Evolutionary conservation across 23 red algal genomes (phyloP), one percentile per base, ranked within the genome.

Genomic region (Porphyridium purpureum): DNA sequence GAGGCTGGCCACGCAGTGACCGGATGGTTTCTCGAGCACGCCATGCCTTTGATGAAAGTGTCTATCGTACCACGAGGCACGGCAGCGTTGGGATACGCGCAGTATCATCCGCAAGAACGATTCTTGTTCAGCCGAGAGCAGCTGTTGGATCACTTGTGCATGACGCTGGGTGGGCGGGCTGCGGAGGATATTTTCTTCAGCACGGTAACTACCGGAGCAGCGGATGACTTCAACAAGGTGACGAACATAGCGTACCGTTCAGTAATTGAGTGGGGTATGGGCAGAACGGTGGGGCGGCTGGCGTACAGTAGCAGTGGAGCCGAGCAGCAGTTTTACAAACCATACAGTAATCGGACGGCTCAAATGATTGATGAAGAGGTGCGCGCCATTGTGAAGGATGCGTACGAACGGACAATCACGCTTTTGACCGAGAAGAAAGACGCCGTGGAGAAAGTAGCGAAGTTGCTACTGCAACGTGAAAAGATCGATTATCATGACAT

Each of bases 1-100:
- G 90, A 98, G 66, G 90, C 90, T 55, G 90, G 90, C 21, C 90
- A 98, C 59, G 90, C 90, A 21, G 90, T 98, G 9, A 70, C 90
- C 21, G 90, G 90, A 26, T 98, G 90, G 90, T 86, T 98, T 52
- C 49, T 98, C 1, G 81, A 84, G 66, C 71, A 98, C 47, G 80
- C 90, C 5, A 77, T 84, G 60, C 90, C 90, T 9, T 69, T 98
- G 30, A 54, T 98, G 17, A 98, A 98, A 36, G 90, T 98, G 27
- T 86, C 79, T 23, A 98, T 98, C 47, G 82, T 98, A 24, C 90
- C 90, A 24, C 67, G 90, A 14, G 90, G 90, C 29, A 67, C 66
- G 1, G 80, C 90, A 0, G 90, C 90, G 49, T 72, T 98, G 19
- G 90, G 90, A 5, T 98, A 98, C 52, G 77, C 90, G 0, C 90